phyloP scores from a whole-genome alignment of 1,139 yeast genomes.

The Debaryomyces sp. region DNA sequence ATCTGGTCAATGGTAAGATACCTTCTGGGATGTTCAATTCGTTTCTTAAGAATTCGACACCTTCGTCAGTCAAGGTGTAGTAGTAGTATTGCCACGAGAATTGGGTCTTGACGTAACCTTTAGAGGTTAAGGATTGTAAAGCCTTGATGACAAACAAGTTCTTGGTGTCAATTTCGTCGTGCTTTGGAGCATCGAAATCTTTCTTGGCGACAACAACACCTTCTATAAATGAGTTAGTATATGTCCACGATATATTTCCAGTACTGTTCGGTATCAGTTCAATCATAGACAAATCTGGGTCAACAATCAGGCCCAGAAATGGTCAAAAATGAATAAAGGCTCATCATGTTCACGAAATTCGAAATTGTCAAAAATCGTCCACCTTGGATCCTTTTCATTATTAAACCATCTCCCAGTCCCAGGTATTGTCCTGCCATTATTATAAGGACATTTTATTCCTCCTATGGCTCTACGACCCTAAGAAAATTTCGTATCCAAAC shows the following conservation, averaged over 20 bases:
- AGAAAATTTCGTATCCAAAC: background rate
- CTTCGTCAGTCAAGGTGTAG: constrained; percentile 99
- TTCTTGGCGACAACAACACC: constrained; percentile 99
- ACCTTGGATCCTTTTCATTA: background rate
- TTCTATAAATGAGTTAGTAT: constrained; percentile 58
- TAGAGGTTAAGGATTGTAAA: constrained; percentile 97
- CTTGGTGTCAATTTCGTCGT: constrained; percentile 97
- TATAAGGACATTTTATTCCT: background rate
- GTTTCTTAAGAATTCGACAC: constrained; percentile 97
- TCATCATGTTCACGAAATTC: background rate
- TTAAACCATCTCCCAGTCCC: background rate
- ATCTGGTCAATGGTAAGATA: constrained; percentile 98
- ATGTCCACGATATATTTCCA: background rate
- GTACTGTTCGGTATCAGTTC: constrained; percentile 1
- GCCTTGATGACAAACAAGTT: constrained; percentile 99
- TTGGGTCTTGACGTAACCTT: constrained; percentile 99
- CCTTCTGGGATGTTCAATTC: constrained; percentile 99
- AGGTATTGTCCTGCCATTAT: background rate
- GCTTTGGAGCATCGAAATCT: constrained; percentile 97
- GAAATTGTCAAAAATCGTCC: background rate
- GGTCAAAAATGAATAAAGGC: background rate
- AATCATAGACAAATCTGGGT: background rate
- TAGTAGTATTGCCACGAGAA: constrained; percentile 99
- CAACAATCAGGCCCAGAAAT: background rate
- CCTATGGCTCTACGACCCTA: background rate